Evolutionary conservation across 2,329 filamentous ascomycete species (phyloP).

Genomic region (Anisogramma anomala): DNA sequence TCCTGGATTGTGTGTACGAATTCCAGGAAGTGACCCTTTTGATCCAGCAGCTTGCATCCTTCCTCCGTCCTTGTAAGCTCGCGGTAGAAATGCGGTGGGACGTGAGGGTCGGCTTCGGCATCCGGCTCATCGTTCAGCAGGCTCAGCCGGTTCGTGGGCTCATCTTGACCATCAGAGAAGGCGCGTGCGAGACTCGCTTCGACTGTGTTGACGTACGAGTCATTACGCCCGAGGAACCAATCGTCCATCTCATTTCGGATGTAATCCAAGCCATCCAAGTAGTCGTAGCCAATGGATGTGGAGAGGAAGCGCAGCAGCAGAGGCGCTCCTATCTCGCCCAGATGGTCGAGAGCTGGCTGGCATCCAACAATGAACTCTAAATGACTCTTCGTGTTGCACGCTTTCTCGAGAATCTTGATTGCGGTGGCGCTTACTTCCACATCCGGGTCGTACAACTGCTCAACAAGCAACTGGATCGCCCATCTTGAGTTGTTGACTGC

Average conservation of each 20-base stretch:
- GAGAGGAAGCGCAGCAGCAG: conserved; percentile 85
- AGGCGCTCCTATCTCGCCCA: conserved; percentile 93
- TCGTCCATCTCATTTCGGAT: conserved; percentile 99
- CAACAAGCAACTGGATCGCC: conserved; percentile 95
- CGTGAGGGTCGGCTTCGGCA: conserved; percentile 46
- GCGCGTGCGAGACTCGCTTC: conserved; percentile 89
- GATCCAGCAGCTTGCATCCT: conserved; percentile 76
- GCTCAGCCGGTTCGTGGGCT: conserved; percentile 44
- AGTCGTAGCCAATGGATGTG: conserved; percentile 94
- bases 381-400: conserved; percentile 83
- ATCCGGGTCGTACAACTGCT: conserved; percentile 93
- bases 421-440: conserved; percentile 93
- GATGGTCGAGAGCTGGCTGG: conserved; percentile 81
- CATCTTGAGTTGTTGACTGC: conserved; percentile 64
- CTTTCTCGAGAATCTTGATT: conserved; percentile 94
- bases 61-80: conserved; percentile 88
- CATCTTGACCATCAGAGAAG: conserved; percentile 56
- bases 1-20: conserved; percentile 84
- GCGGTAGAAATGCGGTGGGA: conserved; percentile 96
- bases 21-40: conserved; percentile 94
- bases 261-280: conserved; percentile 91
- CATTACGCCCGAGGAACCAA: conserved; percentile 95
- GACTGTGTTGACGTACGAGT: conserved; percentile 87
- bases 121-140: conserved; percentile 47
- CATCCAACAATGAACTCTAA: conserved; percentile 96